Base-by-base conservation (phyloP, 345 rosid genomes). In the Euphorbia pulcherrima region DNA sequence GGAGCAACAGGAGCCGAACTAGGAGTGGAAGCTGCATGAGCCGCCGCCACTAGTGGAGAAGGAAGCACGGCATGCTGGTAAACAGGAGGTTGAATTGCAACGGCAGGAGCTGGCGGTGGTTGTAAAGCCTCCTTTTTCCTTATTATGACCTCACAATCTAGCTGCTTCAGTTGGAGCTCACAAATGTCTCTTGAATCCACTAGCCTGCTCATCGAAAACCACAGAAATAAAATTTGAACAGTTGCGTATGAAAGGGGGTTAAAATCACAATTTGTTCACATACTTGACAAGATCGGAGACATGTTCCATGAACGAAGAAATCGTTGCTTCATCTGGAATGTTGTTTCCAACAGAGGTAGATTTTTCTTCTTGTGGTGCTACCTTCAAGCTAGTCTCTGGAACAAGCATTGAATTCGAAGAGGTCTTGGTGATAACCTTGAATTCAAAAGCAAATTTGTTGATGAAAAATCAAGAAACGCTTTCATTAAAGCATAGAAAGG, bases 281-380 rank as follows among this genome's bases (percentile, higher is more conserved):
- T 84, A 91, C 99, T 89, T 91, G 75, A 91, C 83, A 67, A 89
- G 92, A 72, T 89, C 84, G 0, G 96, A 88, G 23, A 91, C 97
- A 81, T 91, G 90, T 33, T 83, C 20, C 91, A 93, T 89, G 77
- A 93, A 93, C 41, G 82, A 92, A n/a, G 89, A 77, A 64, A 90
- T 75, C 10, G 84, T 64, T 7, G 82, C 64, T 35, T 81, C 73
- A 78, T 87, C 91, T 5, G 90, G 82, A 79, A 84, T 79, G n/a
- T 29, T 68, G 30, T 59, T 75, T 62, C 74, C 86, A 1, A 62
- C 64, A 18, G 81, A 60, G 39, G 68, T 72, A 47, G 65, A 84
- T 55, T 81, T 78, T 65, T 74, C 91, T 33, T 84, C 73, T 0
- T 73, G 5, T 61, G 77, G 70, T 8, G 73, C 76, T 58, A 64